Conservation (phyloP, 2,329 filamentous ascomycete genomes). For the Macrophomina tecta region DNA sequence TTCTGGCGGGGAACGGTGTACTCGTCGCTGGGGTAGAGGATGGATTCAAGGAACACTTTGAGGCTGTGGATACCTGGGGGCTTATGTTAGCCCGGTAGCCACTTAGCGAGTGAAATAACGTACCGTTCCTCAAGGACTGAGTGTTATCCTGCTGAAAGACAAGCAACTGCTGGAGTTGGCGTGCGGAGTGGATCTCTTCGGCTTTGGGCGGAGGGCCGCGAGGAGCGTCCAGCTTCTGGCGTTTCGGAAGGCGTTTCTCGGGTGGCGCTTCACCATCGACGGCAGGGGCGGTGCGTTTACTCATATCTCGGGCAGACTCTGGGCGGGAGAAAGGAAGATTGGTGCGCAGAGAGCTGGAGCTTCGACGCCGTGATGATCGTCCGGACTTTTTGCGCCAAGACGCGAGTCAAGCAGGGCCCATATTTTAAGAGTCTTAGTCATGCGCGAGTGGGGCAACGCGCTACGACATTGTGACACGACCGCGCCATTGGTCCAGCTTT, state of each 20-base stretch:
- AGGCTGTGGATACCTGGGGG: slow-evolving; percentile 68
- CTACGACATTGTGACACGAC: no score
- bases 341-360: neutral
- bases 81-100: slow-evolving; percentile 30
- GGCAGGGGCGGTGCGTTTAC: slow-evolving; percentile 38
- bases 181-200: slow-evolving; percentile 42
- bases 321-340: neutral
- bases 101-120: neutral
- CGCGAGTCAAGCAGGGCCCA: neutral
- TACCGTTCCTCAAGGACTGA: slow-evolving; percentile 41
- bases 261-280: slow-evolving; percentile 1
- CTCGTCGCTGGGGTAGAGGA: slow-evolving; percentile 62
- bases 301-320: slow-evolving; percentile 29
- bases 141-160: slow-evolving; percentile 45
- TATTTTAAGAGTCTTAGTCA: neutral
- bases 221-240: slow-evolving; percentile 37
- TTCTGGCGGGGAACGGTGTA: slow-evolving; percentile 55
- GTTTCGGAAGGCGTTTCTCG: slow-evolving; percentile 38
- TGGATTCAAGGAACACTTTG: slow-evolving; percentile 71
- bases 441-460: neutral
- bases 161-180: slow-evolving; percentile 44
- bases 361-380: slow-evolving; percentile 13
- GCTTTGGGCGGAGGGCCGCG: slow-evolving; percentile 27
- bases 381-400: slow-evolving; percentile 26
- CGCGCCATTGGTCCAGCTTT: no score